Evolutionary conservation across 306 rosid species (phyloP), one percentile per base, ranked within the genome.

Genomic region (Malus orientalis): DNA sequence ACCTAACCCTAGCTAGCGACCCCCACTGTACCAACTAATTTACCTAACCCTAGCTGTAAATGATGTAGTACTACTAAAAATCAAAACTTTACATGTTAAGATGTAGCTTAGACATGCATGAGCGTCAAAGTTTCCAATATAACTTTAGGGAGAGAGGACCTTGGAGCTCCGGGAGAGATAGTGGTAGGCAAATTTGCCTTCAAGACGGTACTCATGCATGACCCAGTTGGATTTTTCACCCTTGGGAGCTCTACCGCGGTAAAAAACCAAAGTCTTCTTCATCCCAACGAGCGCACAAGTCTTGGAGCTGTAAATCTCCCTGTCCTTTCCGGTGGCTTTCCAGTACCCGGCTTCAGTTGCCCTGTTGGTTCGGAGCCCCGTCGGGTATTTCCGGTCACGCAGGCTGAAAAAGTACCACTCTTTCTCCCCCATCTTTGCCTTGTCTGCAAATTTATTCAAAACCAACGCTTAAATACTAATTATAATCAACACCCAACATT

Each of bases 141-240:
- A 15, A 51, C 55, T 15, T 15, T 19, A n/a, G 40, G 25, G 12
- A 40, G 18, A 11, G 6, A 61, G 64, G 22, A 91, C 99, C 92
- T 91, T 90, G 54, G 98, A 82, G 83, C 70, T 85, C 32, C 87
- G 65, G 14, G 98, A 90, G 65, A 92, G 96, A 62, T 86, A 92
- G 70, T 92, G 97, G 76, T 96, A 96, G 3, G 98, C 91, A 84
- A 89, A 89, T 84, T 88, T 91, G 68, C 98, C 99, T 79, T 96
- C 99, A 42, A 96, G 96, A n/a, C 99, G 93, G 65, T 95, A 95
- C 81, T 95, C 98, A 73, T 95, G 98, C 97, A 95, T 95, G 71
- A 95, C 93, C 98, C 98, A 95, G 81, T 95, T 95, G 67, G 91
- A 89, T 44, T 96, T 96, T 51, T 89, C 93, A 1, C 98, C 99